Evolutionary conservation across 768 basidiomycete genomes (phyloP), one percentile per base, ranked within the genome.

Genomic region (Leccinum uliginosum): DNA sequence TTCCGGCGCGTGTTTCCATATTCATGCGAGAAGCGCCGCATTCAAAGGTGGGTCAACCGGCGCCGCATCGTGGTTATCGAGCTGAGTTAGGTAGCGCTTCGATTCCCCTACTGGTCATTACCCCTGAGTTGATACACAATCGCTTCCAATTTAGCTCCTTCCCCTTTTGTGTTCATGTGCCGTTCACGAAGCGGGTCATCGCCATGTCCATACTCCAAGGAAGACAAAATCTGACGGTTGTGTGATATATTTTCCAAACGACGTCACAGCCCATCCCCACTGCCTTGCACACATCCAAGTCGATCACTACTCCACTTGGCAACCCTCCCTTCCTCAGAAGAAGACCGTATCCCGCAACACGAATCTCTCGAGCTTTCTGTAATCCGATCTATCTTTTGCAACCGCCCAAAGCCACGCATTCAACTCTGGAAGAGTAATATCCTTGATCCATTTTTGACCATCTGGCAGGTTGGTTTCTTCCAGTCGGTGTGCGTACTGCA

Each of bases 381-480:
- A 91, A 69, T 91, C 90, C 29, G 72, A 62, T 60, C 89, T 76
- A 62, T 91, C 89, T 67, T 93, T 92, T 35, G 88, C 89, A 5
- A 89, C 80, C 30, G 83, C 77, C 88, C 91, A 90, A n/a, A 93
- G 69, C 89, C 89, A 93, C 64, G 80, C 80, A 65, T 92, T 86
- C 57, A 92, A 59, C 46, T 82, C 77, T 4, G 85, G 83, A 26
- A 83, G 72, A 0, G 76, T 82, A 34, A 93, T 75, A 3, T 75
- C 71, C 54, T 73, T 79, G 60, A 89, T 63, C 85, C 85, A 86
- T 23, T 67, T 64, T 19, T 75, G 61, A 34, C 67, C 74, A 30
- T 63, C 64, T 4, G 62, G 62, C 35, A 65, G 43, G 35, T 53
- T 35, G n/a, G 59, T 53, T 40, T 58, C 69, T 24, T 60, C 62